Conservation (phyloP, 805 yeast genomes). For the Geotrichum ghanense region DNA sequence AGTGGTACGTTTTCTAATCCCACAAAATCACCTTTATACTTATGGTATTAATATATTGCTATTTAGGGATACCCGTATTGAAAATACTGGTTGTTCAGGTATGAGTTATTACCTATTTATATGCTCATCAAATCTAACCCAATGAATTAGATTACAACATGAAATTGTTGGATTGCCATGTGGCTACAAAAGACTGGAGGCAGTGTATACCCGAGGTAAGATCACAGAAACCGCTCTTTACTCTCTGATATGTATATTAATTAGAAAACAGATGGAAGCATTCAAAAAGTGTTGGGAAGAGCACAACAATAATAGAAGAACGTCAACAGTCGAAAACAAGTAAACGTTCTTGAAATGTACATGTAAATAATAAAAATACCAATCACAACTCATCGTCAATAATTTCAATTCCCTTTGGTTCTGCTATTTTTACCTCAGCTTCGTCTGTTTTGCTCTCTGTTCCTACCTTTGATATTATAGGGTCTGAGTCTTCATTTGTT, state of each 20-base stretch:
- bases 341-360: background rate
- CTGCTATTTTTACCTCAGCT: background rate
- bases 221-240: no score
- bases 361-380: background rate
- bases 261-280: slow-evolving; percentile 39
- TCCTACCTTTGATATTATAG: slow-evolving; percentile 3
- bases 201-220: slow-evolving; percentile 54
- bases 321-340: slow-evolving; percentile 10
- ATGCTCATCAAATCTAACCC: background rate
- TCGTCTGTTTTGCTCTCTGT: background rate
- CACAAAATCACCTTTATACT: no score
- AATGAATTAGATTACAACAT: slow-evolving; percentile 61
- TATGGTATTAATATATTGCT: no score
- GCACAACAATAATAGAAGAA: slow-evolving; percentile 42
- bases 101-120: slow-evolving; percentile 14
- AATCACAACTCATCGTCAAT: slow-evolving; percentile 1
- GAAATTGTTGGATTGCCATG: slow-evolving; percentile 63
- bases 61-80: slow-evolving; percentile 56
- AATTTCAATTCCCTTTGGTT: background rate
- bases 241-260: no score
- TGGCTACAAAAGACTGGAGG: slow-evolving; percentile 76
- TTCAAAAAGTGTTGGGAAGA: slow-evolving; percentile 54
- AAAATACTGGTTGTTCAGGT: slow-evolving; percentile 64
- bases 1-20: no score
- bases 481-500: background rate